Conservation (phyloP, 768 basidiomycete genomes). For the Russula griseocarnosa region DNA sequence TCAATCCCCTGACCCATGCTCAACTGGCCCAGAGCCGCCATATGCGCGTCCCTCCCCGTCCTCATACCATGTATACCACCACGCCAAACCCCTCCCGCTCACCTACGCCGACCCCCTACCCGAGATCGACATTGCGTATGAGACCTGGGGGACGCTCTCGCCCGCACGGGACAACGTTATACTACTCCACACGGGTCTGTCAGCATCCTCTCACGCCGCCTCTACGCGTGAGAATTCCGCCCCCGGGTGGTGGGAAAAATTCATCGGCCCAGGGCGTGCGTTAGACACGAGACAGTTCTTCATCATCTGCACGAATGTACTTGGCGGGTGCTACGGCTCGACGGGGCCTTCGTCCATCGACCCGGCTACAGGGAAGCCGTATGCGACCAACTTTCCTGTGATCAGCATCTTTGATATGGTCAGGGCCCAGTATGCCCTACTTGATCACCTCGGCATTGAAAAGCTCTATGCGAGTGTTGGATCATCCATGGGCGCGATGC, state of each 20-base stretch:
- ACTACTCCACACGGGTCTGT: slow-evolving; percentile 92
- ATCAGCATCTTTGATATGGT: slow-evolving; percentile 97
- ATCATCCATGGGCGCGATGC: slow-evolving; percentile 97
- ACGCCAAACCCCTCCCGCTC: slow-evolving; percentile 58
- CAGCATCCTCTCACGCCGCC: slow-evolving; percentile 92
- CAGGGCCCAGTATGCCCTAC: slow-evolving; percentile 79
- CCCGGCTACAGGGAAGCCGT: slow-evolving; percentile 61
- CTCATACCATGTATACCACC: slow-evolving; percentile 67
- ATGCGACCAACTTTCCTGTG: slow-evolving; percentile 89
- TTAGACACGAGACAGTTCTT: slow-evolving; percentile 92
- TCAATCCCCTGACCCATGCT: slow-evolving; percentile 30
- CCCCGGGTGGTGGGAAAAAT: slow-evolving; percentile 98
- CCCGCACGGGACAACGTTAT: slow-evolving; percentile 79
- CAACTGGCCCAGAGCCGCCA: slow-evolving; percentile 73
- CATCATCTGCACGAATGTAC: slow-evolving; percentile 92
- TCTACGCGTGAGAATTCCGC: slow-evolving; percentile 70
- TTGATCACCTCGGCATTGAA: slow-evolving; percentile 80
- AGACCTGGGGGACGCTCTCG: slow-evolving; percentile 94
- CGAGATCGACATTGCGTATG: slow-evolving; percentile 86
- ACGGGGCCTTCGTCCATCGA: slow-evolving; percentile 90
- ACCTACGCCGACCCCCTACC: slow-evolving; percentile 56
- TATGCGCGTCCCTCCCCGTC: slow-evolving; percentile 76
- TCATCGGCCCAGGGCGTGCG: slow-evolving; percentile 92
- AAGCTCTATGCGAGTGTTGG: slow-evolving; percentile 92
- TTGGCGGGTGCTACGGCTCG: slow-evolving; percentile 97